Evolutionary conservation across 139 green algal genomes (phyloP).

Genomic region (Chara braunii): DNA sequence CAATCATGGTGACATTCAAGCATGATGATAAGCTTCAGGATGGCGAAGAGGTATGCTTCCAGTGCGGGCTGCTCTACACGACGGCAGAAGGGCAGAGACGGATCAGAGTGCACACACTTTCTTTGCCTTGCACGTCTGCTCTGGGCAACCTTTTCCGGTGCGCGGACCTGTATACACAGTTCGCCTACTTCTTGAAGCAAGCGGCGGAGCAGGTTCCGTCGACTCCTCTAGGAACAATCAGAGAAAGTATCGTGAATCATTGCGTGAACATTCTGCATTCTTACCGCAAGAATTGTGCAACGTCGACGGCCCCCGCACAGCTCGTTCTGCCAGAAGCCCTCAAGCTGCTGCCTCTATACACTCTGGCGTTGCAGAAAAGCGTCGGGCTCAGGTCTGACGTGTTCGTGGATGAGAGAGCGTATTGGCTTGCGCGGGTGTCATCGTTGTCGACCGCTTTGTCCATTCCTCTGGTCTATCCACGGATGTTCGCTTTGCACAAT

Average conservation of each 20-base stretch:
- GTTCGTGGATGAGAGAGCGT: constrained; percentile 70
- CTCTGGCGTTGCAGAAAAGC: constrained; percentile 66
- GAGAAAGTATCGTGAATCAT: constrained; percentile 6
- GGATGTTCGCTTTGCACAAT: constrained; percentile 49
- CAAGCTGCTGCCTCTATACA: constrained; percentile 70
- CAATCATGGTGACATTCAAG: constrained; percentile 51
- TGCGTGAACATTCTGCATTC: constrained; percentile 39
- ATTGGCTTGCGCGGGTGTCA: constrained; percentile 58
- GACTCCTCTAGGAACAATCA: constrained; percentile 8
- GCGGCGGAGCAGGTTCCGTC: too few species aligned
- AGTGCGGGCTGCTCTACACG: constrained; percentile 95
- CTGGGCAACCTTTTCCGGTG: constrained; percentile 74
- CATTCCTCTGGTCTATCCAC: constrained; percentile 59
- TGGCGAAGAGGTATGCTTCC: constrained; percentile 25
- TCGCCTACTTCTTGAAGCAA: constrained; percentile 29
- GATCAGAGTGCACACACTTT: constrained; percentile 87
- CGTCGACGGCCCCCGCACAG: constrained; percentile 32
- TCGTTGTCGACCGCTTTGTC: constrained; percentile 44
- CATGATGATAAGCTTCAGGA: constrained; percentile 83
- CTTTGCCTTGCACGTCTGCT: constrained; percentile 72
- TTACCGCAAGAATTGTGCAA: constrained; percentile 51
- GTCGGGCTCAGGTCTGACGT: constrained; percentile 69
- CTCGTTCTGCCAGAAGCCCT: constrained; percentile 65
- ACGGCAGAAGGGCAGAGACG: constrained; percentile 76
- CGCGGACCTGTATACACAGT: constrained; percentile 60